These are phyloP conservation scores for Fusarium xyrophilum DNA, from an alignment of 2,329 filamentous ascomycete species.

Conservation along the genomic window DNA sequence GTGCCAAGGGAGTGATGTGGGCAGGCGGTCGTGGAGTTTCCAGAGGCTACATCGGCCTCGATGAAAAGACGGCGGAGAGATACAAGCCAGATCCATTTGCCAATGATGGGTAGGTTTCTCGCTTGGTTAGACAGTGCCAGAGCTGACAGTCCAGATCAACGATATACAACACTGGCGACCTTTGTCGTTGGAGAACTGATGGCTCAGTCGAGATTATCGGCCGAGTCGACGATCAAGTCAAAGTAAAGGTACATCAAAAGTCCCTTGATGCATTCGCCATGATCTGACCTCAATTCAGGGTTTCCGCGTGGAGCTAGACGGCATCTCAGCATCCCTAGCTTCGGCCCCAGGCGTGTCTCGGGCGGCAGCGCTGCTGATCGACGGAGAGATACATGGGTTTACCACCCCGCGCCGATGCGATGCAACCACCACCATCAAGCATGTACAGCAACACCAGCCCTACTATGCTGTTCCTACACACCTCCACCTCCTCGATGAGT, in stretches of 20 bases:
- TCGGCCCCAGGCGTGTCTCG: slow-evolving; percentile 54
- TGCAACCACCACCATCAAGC: slow-evolving; percentile 48
- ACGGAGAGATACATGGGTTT: slow-evolving; percentile 59
- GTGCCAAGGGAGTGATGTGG: slow-evolving; percentile 61
- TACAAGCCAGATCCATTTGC: slow-evolving; percentile 60
- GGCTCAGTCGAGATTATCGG: slow-evolving; percentile 63
- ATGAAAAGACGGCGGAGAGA: slow-evolving; percentile 56
- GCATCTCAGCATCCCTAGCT: slow-evolving; percentile 59
- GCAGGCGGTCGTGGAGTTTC: slow-evolving; percentile 63
- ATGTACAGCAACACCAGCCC: slow-evolving; percentile 54
- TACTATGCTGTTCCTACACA: slow-evolving; percentile 62
- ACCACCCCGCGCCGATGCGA: slow-evolving; percentile 50
- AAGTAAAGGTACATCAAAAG: slow-evolving; percentile 56
- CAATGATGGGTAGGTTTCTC: slow-evolving; percentile 55
- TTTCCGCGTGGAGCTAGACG: slow-evolving; percentile 67
- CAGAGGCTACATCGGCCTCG: slow-evolving; percentile 62
- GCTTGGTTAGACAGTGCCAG: too few relatives aligned
- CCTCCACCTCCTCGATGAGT: slow-evolving; percentile 51
- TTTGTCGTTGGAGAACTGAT: slow-evolving; percentile 61
- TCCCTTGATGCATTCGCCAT: neutral
- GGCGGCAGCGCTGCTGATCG: slow-evolving; percentile 56
- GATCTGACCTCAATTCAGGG: slow-evolving; percentile 47
- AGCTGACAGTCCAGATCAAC: slow-evolving; percentile 13
- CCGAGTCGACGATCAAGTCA: slow-evolving; percentile 67
- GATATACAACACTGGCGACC: slow-evolving; percentile 68